Base-by-base conservation (phyloP, 129 eudicot genomes). In the Deinandra increscens region DNA sequence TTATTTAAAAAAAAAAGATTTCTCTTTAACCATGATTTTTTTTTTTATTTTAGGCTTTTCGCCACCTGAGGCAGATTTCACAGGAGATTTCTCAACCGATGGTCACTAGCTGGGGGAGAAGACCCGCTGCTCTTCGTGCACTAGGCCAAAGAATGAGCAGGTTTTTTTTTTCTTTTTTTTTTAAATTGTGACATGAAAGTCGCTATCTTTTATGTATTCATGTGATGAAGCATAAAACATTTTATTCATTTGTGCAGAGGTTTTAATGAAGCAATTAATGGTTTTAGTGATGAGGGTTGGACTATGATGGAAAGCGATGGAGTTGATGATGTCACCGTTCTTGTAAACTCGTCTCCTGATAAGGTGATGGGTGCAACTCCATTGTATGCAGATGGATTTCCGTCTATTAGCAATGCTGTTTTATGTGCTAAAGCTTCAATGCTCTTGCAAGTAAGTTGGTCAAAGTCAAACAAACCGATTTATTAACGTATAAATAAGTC, bases 361-460 rank as follows among this genome's bases (percentile, higher is more conserved):
- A 91, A 91, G 73, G 64, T 91, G 65, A 75, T 88, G 84, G 93
- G 96, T 53, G 74, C 90, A 65, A 71, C 81, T 64, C 81, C 63
- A 7, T 61, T 74, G 20, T 91, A 83, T 72, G 85, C 83, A 13
- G 84, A 83, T 58, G 97, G 96, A 58, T 88, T 85, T 75, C 89
- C 96, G 17, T 78, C 97, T 29, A 75, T 91, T 58, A 82, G 81
- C 83, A 91, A 70, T 50, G 88, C 86, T 0, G 90, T 91, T 29
- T 80, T 91, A 17, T 88, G 97, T 66, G 96, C 96, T 20, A 88
- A 84, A 84, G 97, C 97, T 67, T 91, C 97, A 65, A 91, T 91
- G 97, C 89, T 91, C 55, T 82, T 91, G 80, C 97, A 91, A 80
- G 97, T 91, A 66, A 60, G 88, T 37, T 73, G 7, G 45, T 60